These are phyloP conservation scores for Lactifluus piperatus DNA, from an alignment of 768 basidiomycete genomes.

Conservation along the genomic window DNA sequence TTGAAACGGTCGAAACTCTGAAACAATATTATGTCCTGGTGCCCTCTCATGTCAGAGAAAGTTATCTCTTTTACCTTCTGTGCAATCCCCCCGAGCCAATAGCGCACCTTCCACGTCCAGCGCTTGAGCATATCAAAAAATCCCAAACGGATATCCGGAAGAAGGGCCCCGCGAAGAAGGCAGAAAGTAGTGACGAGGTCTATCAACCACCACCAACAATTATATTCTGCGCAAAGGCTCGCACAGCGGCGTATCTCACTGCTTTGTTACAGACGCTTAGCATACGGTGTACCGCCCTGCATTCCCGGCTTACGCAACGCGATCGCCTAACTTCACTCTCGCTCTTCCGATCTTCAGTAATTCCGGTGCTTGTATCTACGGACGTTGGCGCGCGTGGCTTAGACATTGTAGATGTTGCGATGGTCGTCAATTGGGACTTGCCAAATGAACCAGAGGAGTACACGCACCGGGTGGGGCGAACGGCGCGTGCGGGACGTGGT, in stretches of 20 bases:
- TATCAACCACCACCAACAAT: constrained; percentile 90
- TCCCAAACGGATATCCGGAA: constrained; percentile 20
- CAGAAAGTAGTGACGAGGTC: constrained; percentile 35
- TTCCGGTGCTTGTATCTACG: constrained; percentile 89
- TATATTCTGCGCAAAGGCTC: constrained; percentile 81
- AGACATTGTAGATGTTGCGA: constrained; percentile 92
- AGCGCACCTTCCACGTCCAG: constrained; percentile 49
- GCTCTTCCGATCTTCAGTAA: constrained; percentile 74
- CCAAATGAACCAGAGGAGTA: constrained; percentile 89
- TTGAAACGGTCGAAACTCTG: constrained; percentile 83
- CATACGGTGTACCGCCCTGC: constrained; percentile 83
- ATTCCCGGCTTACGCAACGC: constrained; percentile 89
- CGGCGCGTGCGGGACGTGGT: constrained; percentile 81
- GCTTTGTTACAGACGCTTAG: constrained; percentile 63
- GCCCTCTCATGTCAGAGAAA: constrained; percentile 90
- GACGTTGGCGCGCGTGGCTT: constrained; percentile 94
- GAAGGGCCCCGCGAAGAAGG: constrained; percentile 24
- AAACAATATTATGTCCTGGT: constrained; percentile 87
- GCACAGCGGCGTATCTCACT: constrained; percentile 87
- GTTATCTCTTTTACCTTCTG: constrained; percentile 84
- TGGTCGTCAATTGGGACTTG: constrained; percentile 97
- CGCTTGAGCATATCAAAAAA: constrained; percentile 27
- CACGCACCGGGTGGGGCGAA: constrained; percentile 90
- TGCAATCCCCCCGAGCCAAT: constrained; percentile 82
- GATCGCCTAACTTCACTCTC: constrained; percentile 80